phyloP scores from a whole-genome alignment of 768 basidiomycete species.

The Tephrocybe sp. region DNA sequence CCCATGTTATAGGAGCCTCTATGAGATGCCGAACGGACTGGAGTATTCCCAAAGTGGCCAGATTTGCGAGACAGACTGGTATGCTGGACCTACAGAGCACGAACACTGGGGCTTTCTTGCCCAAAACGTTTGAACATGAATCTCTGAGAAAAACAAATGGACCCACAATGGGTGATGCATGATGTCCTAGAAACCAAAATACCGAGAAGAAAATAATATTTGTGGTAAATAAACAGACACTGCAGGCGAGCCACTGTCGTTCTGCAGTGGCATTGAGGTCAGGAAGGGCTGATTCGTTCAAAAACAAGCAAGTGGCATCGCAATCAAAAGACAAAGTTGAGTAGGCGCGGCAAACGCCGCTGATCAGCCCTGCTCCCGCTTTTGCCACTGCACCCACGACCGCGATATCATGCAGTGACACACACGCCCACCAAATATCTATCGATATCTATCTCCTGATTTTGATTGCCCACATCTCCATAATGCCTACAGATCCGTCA shows the following conservation, averaged over 20 bases:
- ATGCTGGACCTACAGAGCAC: background rate
- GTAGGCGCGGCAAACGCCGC: background rate
- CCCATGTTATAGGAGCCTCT: background rate
- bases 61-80: background rate
- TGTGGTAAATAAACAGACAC: too few species aligned
- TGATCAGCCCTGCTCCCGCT: conserved; percentile 1
- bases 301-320: background rate
- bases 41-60: background rate
- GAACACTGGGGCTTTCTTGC: background rate
- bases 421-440: conserved; percentile 2
- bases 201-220: too few species aligned
- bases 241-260: too few species aligned
- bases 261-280: too few species aligned
- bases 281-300: too few species aligned
- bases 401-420: background rate
- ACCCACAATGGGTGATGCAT: background rate
- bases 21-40: background rate
- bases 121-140: background rate
- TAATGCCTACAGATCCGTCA: background rate
- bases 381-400: background rate
- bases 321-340: background rate
- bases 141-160: background rate
- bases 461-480: background rate
- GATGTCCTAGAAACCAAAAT: too few species aligned
- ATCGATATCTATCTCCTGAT: too few species aligned